A percentile compares a stretch with the other conserved stretches of the same genome.
phyloP scores from a whole-genome alignment of 495 filamentous ascomycete species.

The Penicillium flavigenum region DNA sequence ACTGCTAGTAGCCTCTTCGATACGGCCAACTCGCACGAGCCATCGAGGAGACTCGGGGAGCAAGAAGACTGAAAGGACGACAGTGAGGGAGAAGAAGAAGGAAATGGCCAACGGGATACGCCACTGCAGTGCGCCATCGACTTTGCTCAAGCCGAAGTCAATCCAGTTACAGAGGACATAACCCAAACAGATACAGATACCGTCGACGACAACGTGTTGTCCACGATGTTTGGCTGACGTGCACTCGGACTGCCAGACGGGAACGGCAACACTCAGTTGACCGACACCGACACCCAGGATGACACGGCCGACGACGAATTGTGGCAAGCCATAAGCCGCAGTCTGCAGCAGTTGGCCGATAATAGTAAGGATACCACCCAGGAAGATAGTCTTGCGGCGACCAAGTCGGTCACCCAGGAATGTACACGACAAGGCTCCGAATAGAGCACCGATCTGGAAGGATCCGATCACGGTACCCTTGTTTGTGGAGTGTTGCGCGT shows the following conservation, averaged over 20 bases:
- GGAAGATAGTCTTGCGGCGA: conserved; percentile 55
- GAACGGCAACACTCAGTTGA: conserved; percentile 44
- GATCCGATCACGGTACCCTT: conserved; percentile 43
- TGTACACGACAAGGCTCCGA: conserved; percentile 43
- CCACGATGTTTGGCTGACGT: conserved; percentile 37
- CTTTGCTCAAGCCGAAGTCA: conserved; percentile 43
- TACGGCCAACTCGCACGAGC: conserved; percentile 54
- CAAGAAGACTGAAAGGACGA: conserved; percentile 57
- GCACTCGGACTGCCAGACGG: conserved; percentile 52
- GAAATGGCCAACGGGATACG: conserved; percentile 50
- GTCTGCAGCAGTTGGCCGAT: conserved; percentile 54
- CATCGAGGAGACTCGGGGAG: conserved; percentile 64
- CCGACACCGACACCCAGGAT: conserved; percentile 48
- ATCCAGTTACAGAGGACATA: conserved; percentile 43
- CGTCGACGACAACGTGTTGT: conserved; percentile 37
- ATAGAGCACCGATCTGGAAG: conserved; percentile 44
- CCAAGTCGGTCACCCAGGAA: conserved; percentile 49
- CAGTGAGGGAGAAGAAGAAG: conserved; percentile 60
- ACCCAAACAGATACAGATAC: conserved; percentile 54
- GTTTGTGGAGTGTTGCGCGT: conserved; percentile 29
- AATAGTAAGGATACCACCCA: conserved; percentile 50
- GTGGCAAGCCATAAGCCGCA: conserved; percentile 41
- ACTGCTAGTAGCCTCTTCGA: conserved; percentile 48
- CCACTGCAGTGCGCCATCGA: conserved; percentile 39
- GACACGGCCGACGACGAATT: conserved; percentile 43